These are phyloP conservation scores for Papiliotrema flavescens DNA, from an alignment of 1,284 basidiomycete genomes.

Conservation along the genomic window DNA sequence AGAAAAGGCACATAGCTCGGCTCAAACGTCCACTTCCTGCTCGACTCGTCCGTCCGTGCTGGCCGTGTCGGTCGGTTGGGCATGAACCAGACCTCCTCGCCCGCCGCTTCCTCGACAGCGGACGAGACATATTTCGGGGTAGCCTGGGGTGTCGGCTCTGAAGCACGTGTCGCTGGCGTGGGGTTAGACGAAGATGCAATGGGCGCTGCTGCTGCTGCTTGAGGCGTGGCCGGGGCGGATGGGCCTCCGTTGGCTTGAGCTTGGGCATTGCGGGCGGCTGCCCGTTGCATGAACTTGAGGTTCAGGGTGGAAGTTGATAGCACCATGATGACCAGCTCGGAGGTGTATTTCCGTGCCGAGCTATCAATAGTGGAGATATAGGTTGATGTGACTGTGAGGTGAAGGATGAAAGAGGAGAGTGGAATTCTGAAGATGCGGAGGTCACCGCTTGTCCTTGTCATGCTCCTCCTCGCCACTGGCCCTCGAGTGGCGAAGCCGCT, in stretches of 20 bases:
- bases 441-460: too few relatives aligned
- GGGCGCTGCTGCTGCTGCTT: neutral
- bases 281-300: conserved; percentile 48
- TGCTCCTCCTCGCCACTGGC: too few relatives aligned
- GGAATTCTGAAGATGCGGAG: too few relatives aligned
- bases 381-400: too few relatives aligned
- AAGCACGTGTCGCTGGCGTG: neutral
- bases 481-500: too few relatives aligned
- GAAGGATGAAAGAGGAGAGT: too few relatives aligned
- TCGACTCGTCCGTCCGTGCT: neutral
- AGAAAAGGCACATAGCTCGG: conserved; percentile 33
- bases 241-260: neutral
- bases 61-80: neutral
- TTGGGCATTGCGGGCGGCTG: conserved; percentile 21
- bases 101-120: neutral
- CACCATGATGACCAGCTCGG: too few relatives aligned
- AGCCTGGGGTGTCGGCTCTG: neutral
- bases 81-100: conserved; percentile 10
- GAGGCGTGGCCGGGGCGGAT: conserved; percentile 1
- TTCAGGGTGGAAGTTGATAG: conserved; percentile 43
- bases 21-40: conserved; percentile 21
- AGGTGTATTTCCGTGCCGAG: too few relatives aligned
- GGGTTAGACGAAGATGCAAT: neutral
- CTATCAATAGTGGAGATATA: too few relatives aligned
- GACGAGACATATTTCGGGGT: neutral